phyloP scores from a whole-genome alignment of 1,284 basidiomycete species.

The Thelephora terrestris region DNA sequence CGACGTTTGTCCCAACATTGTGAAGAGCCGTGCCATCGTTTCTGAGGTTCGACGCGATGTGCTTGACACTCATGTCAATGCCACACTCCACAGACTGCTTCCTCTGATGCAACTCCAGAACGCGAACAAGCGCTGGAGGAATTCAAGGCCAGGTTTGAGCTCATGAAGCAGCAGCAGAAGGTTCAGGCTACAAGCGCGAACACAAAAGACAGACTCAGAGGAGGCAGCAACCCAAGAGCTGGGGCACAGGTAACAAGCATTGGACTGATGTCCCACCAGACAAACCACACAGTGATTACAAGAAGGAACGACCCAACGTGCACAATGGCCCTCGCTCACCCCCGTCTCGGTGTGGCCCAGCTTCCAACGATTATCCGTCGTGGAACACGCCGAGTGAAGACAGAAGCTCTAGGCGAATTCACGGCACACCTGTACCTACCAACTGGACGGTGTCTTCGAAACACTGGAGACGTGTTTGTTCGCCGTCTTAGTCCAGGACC shows the following conservation, averaged over 20 bases:
- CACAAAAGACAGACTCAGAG: conserved; percentile 8
- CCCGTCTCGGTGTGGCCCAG: not conserved
- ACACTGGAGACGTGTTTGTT: too few relatives aligned
- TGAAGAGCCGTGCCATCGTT: too few relatives aligned
- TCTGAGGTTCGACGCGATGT: too few relatives aligned
- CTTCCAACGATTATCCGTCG: conserved; percentile 23
- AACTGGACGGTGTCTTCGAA: conserved; percentile 41
- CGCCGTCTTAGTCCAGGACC: too few relatives aligned
- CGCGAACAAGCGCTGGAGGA: conserved; percentile 32
- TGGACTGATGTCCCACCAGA: conserved; percentile 36
- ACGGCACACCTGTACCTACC: conserved; percentile 30
- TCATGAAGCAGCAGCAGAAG: conserved; percentile 22
- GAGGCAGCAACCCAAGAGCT: conserved; percentile 8
- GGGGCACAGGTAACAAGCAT: conserved; percentile 22
- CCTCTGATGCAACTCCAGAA: conserved; percentile 42
- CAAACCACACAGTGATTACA: conserved; percentile 16
- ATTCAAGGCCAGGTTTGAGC: conserved; percentile 29
- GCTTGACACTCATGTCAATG: too few relatives aligned
- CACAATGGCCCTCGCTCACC: conserved; percentile 20
- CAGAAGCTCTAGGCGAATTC: conserved; percentile 11
- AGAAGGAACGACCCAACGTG: conserved; percentile 21
- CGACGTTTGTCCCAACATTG: too few relatives aligned
- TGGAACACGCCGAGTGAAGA: conserved; percentile 16
- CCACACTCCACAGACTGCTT: conserved; percentile 28
- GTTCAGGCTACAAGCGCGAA: conserved; percentile 8